Evolutionary conservation across 2,329 filamentous ascomycete genomes (phyloP).

Genomic region (Pseudogymnoascus sp.): DNA sequence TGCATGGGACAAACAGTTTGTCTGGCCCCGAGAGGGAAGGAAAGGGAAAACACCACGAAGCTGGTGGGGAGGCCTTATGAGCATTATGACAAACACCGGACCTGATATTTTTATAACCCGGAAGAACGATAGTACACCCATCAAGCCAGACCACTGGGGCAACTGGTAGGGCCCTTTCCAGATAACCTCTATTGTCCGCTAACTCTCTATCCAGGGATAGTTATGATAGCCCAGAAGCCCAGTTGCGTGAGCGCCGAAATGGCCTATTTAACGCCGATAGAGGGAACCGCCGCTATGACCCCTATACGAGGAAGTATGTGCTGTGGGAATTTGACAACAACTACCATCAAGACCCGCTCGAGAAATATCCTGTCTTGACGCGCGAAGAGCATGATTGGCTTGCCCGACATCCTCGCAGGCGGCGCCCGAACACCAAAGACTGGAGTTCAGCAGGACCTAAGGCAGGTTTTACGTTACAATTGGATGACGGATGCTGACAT

Average conservation of each 20-base stretch:
- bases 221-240: constrained; percentile 18
- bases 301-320: constrained; percentile 22
- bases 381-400: constrained; percentile 18
- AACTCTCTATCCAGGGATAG: constrained; percentile 22
- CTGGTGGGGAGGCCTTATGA: constrained; percentile 22
- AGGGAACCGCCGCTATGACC: constrained; percentile 24
- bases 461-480: constrained; percentile 13
- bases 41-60: constrained; percentile 16
- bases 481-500: background rate
- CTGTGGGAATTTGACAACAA: constrained; percentile 20
- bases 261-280: constrained; percentile 13
- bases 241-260: background rate
- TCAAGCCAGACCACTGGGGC: constrained; percentile 24
- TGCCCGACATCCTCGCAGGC: background rate
- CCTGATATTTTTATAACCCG: constrained; percentile 35
- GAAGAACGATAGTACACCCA: constrained; percentile 16
- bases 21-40: constrained; percentile 7
- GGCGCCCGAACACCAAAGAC: constrained; percentile 15
- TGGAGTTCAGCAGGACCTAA: constrained; percentile 25
- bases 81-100: constrained; percentile 32
- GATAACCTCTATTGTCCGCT: background rate
- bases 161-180: constrained; percentile 22
- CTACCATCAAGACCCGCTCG: background rate
- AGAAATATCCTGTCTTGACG: constrained; percentile 23
- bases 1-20: constrained; percentile 10